A percentile compares a stretch with the other conserved stretches of the same genome.
phyloP scores from a whole-genome alignment of 1,284 basidiomycete species.

The Tilletia caries region DNA sequence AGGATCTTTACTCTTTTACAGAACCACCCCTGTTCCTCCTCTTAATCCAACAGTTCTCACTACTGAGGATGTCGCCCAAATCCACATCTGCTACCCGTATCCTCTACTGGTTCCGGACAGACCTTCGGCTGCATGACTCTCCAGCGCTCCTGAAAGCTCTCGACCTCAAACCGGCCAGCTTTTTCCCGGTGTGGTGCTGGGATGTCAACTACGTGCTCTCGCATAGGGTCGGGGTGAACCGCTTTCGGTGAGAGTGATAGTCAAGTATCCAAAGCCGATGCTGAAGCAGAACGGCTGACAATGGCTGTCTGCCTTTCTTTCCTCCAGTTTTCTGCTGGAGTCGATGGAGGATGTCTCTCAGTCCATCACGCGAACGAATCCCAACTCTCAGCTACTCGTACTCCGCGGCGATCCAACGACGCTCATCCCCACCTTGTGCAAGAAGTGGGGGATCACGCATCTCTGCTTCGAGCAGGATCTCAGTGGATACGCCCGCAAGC shows the following conservation, averaged over 20 bases:
- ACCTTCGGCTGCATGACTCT: conserved; percentile 60
- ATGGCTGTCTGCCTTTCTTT: neutral
- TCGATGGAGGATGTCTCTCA: conserved; percentile 56
- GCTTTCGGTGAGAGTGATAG: conserved; percentile 24
- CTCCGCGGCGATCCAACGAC: conserved; percentile 58
- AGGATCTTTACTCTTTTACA: too few species aligned
- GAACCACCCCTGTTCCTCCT: too few species aligned
- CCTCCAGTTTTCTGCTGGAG: conserved; percentile 57
- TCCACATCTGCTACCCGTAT: conserved; percentile 38
- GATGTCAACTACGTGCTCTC: conserved; percentile 56
- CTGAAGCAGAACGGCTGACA: neutral
- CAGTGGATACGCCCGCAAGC: conserved; percentile 28
- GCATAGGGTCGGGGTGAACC: conserved; percentile 58
- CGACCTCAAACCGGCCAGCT: conserved; percentile 54
- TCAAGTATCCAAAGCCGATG: neutral
- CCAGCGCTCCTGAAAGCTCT: conserved; percentile 58
- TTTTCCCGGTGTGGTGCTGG: conserved; percentile 57
- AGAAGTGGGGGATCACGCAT: conserved; percentile 59
- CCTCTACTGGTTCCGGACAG: conserved; percentile 60
- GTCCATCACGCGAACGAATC: conserved; percentile 55
- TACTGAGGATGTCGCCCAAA: conserved; percentile 1
- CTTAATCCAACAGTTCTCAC: too few species aligned
- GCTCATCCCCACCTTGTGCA: conserved; percentile 56
- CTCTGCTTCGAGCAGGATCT: conserved; percentile 54
- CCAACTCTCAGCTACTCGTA: conserved; percentile 57